These are phyloP conservation scores for Tricholomella constricta DNA, from an alignment of 768 basidiomycete genomes.

Conservation along the genomic window DNA sequence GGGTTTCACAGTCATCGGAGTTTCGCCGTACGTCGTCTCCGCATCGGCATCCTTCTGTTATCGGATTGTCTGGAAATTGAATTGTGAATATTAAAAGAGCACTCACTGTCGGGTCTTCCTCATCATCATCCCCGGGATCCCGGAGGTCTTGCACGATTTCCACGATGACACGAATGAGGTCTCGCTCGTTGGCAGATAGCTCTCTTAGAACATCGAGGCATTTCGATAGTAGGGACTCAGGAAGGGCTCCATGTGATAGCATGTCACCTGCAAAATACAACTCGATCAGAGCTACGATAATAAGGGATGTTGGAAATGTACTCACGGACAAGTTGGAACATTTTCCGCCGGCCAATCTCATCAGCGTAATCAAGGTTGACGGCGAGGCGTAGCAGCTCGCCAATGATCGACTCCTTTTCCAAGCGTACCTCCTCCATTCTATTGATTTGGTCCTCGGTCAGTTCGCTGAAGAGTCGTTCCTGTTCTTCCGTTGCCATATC, in stretches of 20 bases:
- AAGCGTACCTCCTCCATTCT: slow-evolving; percentile 48
- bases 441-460: slow-evolving; percentile 36
- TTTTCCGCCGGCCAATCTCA: slow-evolving; percentile 86
- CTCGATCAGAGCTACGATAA: slow-evolving; percentile 3
- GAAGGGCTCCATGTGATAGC: slow-evolving; percentile 71
- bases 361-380: slow-evolving; percentile 87
- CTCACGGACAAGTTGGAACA: slow-evolving; percentile 84
- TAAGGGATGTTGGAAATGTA: slow-evolving; percentile 19
- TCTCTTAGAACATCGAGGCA: slow-evolving; percentile 84
- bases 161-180: slow-evolving; percentile 85
- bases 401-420: slow-evolving; percentile 67
- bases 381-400: slow-evolving; percentile 79
- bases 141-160: slow-evolving; percentile 85
- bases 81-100: not conserved
- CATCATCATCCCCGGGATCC: slow-evolving; percentile 46
- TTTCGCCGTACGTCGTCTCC: slow-evolving; percentile 30
- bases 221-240: slow-evolving; percentile 64
- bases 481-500: slow-evolving; percentile 23
- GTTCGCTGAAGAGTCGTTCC: slow-evolving; percentile 23
- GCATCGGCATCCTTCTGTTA: slow-evolving; percentile 21
- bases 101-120: slow-evolving; percentile 33
- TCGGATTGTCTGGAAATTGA: not conserved
- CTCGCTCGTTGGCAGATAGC: slow-evolving; percentile 73
- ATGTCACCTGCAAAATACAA: slow-evolving; percentile 61
- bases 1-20: slow-evolving; percentile 25